These are phyloP conservation scores for Syncephalastrum racemosum DNA, from an alignment of 371 early-diverging fungal species.

Conservation along the genomic window DNA sequence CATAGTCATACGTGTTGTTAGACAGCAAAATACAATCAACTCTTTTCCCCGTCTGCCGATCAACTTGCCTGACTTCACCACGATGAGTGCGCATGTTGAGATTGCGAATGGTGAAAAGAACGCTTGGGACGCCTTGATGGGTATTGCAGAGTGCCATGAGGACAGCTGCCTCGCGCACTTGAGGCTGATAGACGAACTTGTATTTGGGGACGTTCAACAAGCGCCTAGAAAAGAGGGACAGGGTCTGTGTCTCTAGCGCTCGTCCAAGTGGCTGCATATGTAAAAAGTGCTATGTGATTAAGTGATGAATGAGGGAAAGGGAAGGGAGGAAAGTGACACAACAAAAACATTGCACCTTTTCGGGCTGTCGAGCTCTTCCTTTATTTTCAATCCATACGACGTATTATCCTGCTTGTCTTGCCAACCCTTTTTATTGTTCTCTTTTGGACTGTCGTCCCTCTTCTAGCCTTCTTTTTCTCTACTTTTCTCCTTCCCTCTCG, in stretches of 20 bases:
- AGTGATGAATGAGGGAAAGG: not conserved
- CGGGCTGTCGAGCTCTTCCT: not conserved
- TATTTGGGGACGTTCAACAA: slow-evolving; percentile 38
- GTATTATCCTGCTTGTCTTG: no score
- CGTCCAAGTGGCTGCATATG: slow-evolving; percentile 11
- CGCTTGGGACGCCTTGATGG: slow-evolving; percentile 55
- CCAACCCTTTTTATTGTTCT: not conserved
- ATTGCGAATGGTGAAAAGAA: slow-evolving; percentile 83
- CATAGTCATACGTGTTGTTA: not conserved
- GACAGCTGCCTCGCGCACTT: slow-evolving; percentile 46
- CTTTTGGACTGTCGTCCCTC: slow-evolving; percentile 2
- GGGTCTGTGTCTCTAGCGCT: slow-evolving; percentile 28
- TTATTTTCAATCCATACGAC: no score
- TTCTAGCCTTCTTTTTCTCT: not conserved
- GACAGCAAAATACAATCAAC: not conserved
- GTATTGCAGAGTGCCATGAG: slow-evolving; percentile 67
- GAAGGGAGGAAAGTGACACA: not conserved
- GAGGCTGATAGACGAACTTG: slow-evolving; percentile 30
- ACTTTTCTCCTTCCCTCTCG: not conserved
- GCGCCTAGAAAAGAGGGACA: slow-evolving; percentile 32
- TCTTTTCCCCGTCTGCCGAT: not conserved
- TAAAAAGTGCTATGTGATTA: not conserved
- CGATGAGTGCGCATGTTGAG: slow-evolving; percentile 68
- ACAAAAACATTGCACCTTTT: slow-evolving; percentile 9
- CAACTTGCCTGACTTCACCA: slow-evolving; percentile 72